Evolutionary conservation across 1,284 basidiomycete genomes (phyloP).

Genomic region (Ustilago hordei): DNA sequence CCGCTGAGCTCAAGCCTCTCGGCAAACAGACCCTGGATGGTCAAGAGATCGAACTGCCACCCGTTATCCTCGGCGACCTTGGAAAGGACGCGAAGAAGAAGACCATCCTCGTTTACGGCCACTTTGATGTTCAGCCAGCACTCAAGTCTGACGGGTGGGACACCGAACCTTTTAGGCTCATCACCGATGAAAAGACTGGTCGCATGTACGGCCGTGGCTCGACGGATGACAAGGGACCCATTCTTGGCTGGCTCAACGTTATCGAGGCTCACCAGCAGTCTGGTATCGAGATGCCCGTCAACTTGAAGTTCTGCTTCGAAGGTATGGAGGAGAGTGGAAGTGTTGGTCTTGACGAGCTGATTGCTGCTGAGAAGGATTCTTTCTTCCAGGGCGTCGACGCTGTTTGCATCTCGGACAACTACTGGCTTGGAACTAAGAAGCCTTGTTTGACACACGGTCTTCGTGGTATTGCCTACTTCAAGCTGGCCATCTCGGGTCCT

Average conservation of each 20-base stretch:
- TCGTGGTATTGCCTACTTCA: constrained; percentile 91
- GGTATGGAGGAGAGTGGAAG: constrained; percentile 97
- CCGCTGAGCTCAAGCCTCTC: constrained; percentile 59
- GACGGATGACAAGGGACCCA: constrained; percentile 68
- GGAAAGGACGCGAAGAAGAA: constrained; percentile 87
- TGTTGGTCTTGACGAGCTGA: constrained; percentile 91
- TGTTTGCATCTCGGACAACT: constrained; percentile 82
- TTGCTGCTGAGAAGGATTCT: constrained; percentile 81
- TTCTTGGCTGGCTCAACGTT: constrained; percentile 91
- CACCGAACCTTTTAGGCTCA: constrained; percentile 88
- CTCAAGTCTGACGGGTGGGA: constrained; percentile 82
- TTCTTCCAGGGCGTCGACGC: constrained; percentile 94
- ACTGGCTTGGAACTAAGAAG: constrained; percentile 70
- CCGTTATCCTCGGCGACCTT: constrained; percentile 80
- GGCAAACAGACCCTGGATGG: constrained; percentile 88
- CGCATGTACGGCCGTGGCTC: constrained; percentile 82
- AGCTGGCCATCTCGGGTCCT: constrained; percentile 85
- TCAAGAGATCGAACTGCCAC: constrained; percentile 81
- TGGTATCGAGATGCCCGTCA: constrained; percentile 85
- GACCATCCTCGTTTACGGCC: constrained; percentile 88
- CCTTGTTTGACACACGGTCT: constrained; percentile 70
- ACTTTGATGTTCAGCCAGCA: constrained; percentile 72
- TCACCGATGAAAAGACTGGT: constrained; percentile 77
- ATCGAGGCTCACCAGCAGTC: constrained; percentile 85
- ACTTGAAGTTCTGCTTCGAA: constrained; percentile 93